These are phyloP conservation scores for Picochlorum sp. DNA, from an alignment of 139 green algal species.

Conservation along the genomic window DNA sequence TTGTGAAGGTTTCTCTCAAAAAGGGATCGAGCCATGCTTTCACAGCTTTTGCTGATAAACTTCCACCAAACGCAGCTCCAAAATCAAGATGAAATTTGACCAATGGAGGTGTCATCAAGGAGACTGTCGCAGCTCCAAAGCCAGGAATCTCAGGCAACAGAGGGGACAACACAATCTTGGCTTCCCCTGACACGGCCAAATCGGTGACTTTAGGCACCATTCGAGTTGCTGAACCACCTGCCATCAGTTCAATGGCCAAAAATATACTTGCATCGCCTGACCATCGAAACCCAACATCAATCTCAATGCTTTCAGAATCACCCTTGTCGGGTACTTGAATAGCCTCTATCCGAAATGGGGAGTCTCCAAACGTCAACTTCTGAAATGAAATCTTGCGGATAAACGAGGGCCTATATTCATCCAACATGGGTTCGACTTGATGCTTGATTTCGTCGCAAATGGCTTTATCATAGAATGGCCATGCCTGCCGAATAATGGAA, in stretches of 20 bases:
- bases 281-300: conserved; percentile 77
- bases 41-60: conserved; percentile 28
- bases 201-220: conserved; percentile 78
- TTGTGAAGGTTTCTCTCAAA: conserved; percentile 31
- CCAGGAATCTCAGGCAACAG: conserved; percentile 58
- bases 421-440: conserved; percentile 62
- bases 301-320: conserved; percentile 19
- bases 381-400: conserved; percentile 79
- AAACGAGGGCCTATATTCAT: conserved; percentile 48
- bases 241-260: conserved; percentile 64
- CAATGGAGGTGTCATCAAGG: conserved; percentile 23
- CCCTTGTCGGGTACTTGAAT: conserved; percentile 35
- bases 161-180: conserved; percentile 49
- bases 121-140: conserved; percentile 60
- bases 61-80: conserved; percentile 36
- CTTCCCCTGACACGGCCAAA: conserved; percentile 57
- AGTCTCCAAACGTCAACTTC: conserved; percentile 74
- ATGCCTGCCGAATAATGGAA: conserved; percentile 57
- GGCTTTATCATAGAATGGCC: conserved; percentile 78
- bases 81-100: conserved; percentile 54
- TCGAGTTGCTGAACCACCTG: conserved; percentile 45
- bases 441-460: conserved; percentile 67
- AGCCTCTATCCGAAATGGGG: conserved; percentile 57
- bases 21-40: conserved; percentile 52
- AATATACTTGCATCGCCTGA: conserved; percentile 77